These are phyloP conservation scores for Globisporangium polare DNA, from an alignment of 352 stramenopile species.

Conservation along the genomic window DNA sequence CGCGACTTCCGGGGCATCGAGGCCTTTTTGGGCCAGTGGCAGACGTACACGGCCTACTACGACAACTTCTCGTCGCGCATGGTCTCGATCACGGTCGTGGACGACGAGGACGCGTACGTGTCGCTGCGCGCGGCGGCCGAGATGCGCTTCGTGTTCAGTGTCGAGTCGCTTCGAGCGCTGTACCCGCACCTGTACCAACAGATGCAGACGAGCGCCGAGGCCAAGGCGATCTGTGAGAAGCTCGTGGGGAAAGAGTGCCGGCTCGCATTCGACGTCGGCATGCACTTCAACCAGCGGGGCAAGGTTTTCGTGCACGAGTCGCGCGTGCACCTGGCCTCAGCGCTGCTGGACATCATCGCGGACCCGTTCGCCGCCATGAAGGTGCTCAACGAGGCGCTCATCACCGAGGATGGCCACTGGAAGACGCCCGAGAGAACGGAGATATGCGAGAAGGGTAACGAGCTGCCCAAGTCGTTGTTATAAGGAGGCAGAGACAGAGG, in stretches of 20 bases:
- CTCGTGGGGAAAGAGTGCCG: slow-evolving; percentile 28
- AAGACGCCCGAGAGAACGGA: slow-evolving; percentile 23
- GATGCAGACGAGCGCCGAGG: slow-evolving; percentile 17
- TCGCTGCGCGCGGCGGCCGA: slow-evolving; percentile 32
- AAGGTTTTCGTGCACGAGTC: slow-evolving; percentile 30
- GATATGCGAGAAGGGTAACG: slow-evolving; percentile 6
- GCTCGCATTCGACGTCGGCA: slow-evolving; percentile 28
- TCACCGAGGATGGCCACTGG: slow-evolving; percentile 38
- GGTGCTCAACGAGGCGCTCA: slow-evolving; percentile 27
- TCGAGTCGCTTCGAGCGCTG: slow-evolving; percentile 38
- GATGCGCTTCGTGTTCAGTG: slow-evolving; percentile 34
- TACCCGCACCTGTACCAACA: slow-evolving; percentile 42
- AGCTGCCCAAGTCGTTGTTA: slow-evolving; percentile 18
- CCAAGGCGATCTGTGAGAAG: slow-evolving; percentile 18
- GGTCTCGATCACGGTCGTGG: slow-evolving; percentile 22
- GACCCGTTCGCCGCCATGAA: slow-evolving; percentile 30
- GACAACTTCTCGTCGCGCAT: slow-evolving; percentile 27
- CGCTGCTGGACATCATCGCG: slow-evolving; percentile 32
- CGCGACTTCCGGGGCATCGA: slow-evolving; percentile 43
- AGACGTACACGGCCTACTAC: slow-evolving; percentile 57
- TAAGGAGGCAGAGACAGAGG: not conserved
- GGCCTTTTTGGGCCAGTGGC: slow-evolving; percentile 46
- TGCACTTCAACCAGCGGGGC: slow-evolving; percentile 31
- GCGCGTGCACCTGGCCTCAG: slow-evolving; percentile 40
- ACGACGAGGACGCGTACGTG: slow-evolving; percentile 33